A percentile compares a stretch with the other conserved stretches of the same genome.
Conservation (phyloP, 2,329 filamentous ascomycete genomes). For the Daldinia eschscholtzii region DNA sequence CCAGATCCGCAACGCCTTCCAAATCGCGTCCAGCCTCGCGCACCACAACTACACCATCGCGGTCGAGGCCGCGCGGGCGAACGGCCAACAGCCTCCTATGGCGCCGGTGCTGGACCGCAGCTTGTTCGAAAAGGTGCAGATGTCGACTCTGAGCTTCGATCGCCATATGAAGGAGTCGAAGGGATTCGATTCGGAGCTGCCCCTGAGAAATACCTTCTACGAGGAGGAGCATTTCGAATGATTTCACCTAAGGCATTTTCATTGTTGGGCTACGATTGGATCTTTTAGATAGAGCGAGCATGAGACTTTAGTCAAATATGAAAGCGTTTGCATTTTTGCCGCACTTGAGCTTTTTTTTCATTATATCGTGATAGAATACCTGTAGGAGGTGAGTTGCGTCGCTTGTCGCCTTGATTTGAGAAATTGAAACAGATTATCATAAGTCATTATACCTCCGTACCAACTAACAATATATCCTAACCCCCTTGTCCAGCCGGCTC, state of each 20-base stretch:
- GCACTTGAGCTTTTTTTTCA: no score
- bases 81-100: constrained; percentile 53
- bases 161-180: constrained; percentile 58
- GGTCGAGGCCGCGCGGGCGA: constrained; percentile 49
- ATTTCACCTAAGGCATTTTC: not conserved
- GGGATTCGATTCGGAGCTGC: constrained; percentile 53
- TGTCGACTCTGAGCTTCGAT: constrained; percentile 60
- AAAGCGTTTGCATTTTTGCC: no score
- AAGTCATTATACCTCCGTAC: not conserved
- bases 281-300: not conserved
- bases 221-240: constrained; percentile 45
- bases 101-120: constrained; percentile 55
- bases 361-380: no score
- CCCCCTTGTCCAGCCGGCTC: not conserved
- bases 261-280: not conserved
- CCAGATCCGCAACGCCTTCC: constrained; percentile 55
- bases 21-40: constrained; percentile 55
- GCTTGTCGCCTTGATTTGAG: not conserved
- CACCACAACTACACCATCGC: constrained; percentile 54
- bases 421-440: not conserved
- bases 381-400: no score
- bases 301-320: not conserved
- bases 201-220: constrained; percentile 53
- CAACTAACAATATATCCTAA: not conserved
- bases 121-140: constrained; percentile 58